phyloP scores from a whole-genome alignment of 108 stramenopile species.

The Discostella pseudostelligera region DNA sequence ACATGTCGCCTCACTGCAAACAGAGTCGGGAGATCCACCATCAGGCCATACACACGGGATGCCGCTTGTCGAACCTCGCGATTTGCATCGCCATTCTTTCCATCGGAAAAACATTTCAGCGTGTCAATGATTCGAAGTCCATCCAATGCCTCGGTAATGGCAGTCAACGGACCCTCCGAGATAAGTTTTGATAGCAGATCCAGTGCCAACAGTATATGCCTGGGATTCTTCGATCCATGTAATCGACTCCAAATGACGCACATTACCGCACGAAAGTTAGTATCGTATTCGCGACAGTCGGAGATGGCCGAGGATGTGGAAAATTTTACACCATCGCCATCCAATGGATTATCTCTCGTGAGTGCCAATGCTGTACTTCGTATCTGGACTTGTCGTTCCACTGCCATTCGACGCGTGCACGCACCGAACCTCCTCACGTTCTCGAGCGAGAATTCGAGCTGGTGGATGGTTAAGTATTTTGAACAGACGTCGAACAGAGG shows the following conservation, averaged over 20 bases:
- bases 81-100: conserved; percentile 50
- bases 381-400: conserved; percentile 49
- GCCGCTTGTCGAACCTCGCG: conserved; percentile 69
- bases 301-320: conserved; percentile 44
- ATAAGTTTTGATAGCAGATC: conserved; percentile 76
- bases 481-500: conserved; percentile 71
- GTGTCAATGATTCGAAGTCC: conserved; percentile 72
- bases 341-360: conserved; percentile 72
- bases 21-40: conserved; percentile 67
- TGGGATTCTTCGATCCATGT: conserved; percentile 59
- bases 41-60: conserved; percentile 60
- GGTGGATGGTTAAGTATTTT: conserved; percentile 62
- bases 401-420: conserved; percentile 52
- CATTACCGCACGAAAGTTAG: conserved; percentile 74
- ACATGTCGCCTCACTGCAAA: conserved; percentile 54
- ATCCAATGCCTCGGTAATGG: conserved; percentile 82
- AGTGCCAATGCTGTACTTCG: conserved; percentile 68
- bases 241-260: conserved; percentile 83
- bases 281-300: conserved; percentile 67
- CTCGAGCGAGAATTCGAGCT: conserved; percentile 61
- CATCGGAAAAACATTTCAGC: conserved; percentile 70
- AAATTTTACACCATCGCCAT: conserved; percentile 51
- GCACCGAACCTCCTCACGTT: no score
- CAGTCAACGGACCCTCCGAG: conserved; percentile 79
- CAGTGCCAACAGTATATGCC: conserved; percentile 68